Evolutionary conservation across 352 stramenopile genomes (phyloP), one percentile per base, ranked within the genome.

Genomic region (Globisporangium abappressorium): DNA sequence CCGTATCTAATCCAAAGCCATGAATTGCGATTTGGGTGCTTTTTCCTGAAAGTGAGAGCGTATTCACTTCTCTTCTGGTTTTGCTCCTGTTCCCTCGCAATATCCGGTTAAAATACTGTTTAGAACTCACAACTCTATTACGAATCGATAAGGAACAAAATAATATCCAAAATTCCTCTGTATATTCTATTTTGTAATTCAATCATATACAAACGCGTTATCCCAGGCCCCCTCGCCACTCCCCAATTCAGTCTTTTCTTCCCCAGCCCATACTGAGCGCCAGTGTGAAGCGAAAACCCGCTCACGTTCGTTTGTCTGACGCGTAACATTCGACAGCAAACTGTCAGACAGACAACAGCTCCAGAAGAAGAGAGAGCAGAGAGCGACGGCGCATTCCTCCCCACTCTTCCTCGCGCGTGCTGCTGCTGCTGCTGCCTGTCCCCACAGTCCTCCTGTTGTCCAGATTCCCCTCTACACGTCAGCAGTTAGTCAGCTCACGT

Each of bases 181-280:
- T 33, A 33, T 33, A 33, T 33, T 33, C 30, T 33, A 4, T 2
- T 33, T 33, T 33, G 30, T 2, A 33, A 33, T 33, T 33, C 30
- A 33, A 33, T 33, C 5, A 6, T 33, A 33, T 33, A 33, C 30
- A 33, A 33, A 33, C 3, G 30, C 30, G 30, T 33, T 33, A 33
- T 33, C 30, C 30, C 3, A 5, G 30, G 3, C 30, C 15, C 41
- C 15, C 15, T 49, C 41, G 30, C 30, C 30, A 33, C 41, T 1
- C 41, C 41, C 15, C 12, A 57, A 36, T 28, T 41, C 55, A 26
- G 55, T n/a, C 30, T 58, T 38, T 58, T 60, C 55, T 46, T 46
- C 55, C 6, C 12, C 7, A 5, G 7, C 8, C 15, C 55, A 60
- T 46, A 60, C 55, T 60, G 55, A 60, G 15, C 55, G 55, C 55